Evolutionary conservation across 768 basidiomycete genomes (phyloP), one percentile per base, ranked within the genome.

Genomic region (Tulasnella sp.): DNA sequence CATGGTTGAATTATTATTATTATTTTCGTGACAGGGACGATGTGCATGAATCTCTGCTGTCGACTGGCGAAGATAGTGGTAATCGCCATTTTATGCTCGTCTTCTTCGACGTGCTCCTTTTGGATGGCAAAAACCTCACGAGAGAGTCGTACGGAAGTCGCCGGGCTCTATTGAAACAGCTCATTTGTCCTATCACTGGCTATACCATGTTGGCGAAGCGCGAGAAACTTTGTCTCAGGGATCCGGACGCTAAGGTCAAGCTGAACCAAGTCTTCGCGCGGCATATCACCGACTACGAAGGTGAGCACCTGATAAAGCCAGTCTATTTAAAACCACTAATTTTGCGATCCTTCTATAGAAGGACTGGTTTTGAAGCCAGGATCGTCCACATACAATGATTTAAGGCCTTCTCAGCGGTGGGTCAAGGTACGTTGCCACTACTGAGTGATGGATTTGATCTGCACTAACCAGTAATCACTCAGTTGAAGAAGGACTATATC

Each of bases 401-500:
- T 68, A 64, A 70, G 19, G 22, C 46, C 56, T 12, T 24, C 66
- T 4, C 71, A 75, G 60, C 83, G 84, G 15, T 94, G 92, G 91
- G 82, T 92, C 27, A 94, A 96, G 71, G 78, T 82, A 38, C 15
- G 34, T 38, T 49, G 34, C 25, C 42, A 60, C 9, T 15, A 34
- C 50, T 38, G 10, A 9, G 24, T n/a, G n/a, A 50, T 1, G 49
- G 45, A 1, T 9, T 17, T 24, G 22, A 19, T 42, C 12, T 25
- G 25, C 3, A 15, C 10, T 54, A 7, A 41, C 57, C 22, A 29
- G 31, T 12, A 12, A 8, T 7, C 30, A 19, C 27, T 12, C 49
- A 79, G 77, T 66, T 90, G 50, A 90, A 92, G 73, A 81, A 78
- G 66, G 92, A 97, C 68, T 94, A 94, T 62, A 89, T 97, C 41